phyloP scores from a whole-genome alignment of 208 protist species.

The Wallacemonas sp. region DNA sequence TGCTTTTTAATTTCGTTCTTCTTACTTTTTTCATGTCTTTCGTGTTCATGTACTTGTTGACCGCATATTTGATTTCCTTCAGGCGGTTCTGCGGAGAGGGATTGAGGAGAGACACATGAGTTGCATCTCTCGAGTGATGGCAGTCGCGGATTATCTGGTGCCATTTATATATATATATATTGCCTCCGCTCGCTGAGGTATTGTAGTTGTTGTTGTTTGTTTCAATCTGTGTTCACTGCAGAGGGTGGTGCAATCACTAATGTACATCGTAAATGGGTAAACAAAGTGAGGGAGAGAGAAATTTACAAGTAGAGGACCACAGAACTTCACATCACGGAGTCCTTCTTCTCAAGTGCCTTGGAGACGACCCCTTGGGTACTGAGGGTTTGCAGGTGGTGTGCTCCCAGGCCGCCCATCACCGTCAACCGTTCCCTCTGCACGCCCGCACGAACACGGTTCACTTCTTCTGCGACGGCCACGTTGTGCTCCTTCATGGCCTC shows the following conservation, averaged over 20 bases:
- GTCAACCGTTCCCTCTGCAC: slow-evolving; percentile 51
- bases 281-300: slow-evolving; percentile 10
- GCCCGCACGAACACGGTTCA: slow-evolving; percentile 52
- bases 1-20: background rate
- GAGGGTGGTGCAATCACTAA: no score
- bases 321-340: background rate
- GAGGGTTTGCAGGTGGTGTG: background rate
- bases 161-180: background rate
- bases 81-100: no score
- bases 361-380: background rate
- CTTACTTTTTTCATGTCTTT: background rate
- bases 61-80: no score
- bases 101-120: no score
- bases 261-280: background rate
- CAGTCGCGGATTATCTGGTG: no score
- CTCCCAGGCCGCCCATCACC: slow-evolving; percentile 55
- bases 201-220: background rate
- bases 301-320: background rate
- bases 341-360: slow-evolving; percentile 5
- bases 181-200: background rate
- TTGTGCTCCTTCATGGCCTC: slow-evolving; percentile 59
- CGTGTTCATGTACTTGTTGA: background rate
- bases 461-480: slow-evolving; percentile 42
- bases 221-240: no score
- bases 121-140: no score